Evolutionary conservation across 768 basidiomycete species (phyloP), one percentile per base, ranked within the genome.

Genomic region (Lactarius quietus): DNA sequence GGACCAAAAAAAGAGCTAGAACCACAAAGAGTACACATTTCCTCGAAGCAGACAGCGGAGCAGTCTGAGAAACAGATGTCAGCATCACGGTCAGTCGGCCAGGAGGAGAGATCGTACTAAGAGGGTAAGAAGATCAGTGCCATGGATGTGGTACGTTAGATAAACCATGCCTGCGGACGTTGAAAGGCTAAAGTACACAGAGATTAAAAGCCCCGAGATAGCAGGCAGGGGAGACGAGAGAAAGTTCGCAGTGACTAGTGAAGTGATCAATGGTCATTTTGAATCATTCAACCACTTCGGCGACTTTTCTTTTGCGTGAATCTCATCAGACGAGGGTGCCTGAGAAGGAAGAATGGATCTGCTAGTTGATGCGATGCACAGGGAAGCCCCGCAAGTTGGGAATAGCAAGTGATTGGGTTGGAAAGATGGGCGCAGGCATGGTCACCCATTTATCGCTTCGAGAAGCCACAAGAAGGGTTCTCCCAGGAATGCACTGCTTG

Each of bases 1-100:
- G 48, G 54, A 69, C 23, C n/a, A 57, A 41, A 57, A 48, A 12
- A 7, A 58, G 38, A 12, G 53, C 43, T 31, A 67, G 35, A 36
- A 53, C 7, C 29, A 62, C 38, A 53, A 66, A 38, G 20, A 53
- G 17, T 29, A 48, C 14, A n/a, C 35, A 23, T 33, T 31, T 2
- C 38, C 56, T 53, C 51, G 38, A 48, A 33, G 20, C 20, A n/a
- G 59, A 52, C 2, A 61, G 23, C 26, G 28, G 55, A 17, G 17
- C 39, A 28, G 36, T 26, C 64, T 65, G 33, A 31, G 15, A 35
- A 36, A 53, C 12, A n/a, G 23, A 31, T 14, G 48, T 66, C 48
- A 66, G 60, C 9, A 31, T 9, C 26, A 54, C 35, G 15, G 17
- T 18, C 29, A 55, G 31, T 57, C 53, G 48, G 6, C 20, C 53